These are phyloP conservation scores for Pseudotulostoma volvatum DNA, from an alignment of 495 filamentous ascomycete species.

Conservation along the genomic window DNA sequence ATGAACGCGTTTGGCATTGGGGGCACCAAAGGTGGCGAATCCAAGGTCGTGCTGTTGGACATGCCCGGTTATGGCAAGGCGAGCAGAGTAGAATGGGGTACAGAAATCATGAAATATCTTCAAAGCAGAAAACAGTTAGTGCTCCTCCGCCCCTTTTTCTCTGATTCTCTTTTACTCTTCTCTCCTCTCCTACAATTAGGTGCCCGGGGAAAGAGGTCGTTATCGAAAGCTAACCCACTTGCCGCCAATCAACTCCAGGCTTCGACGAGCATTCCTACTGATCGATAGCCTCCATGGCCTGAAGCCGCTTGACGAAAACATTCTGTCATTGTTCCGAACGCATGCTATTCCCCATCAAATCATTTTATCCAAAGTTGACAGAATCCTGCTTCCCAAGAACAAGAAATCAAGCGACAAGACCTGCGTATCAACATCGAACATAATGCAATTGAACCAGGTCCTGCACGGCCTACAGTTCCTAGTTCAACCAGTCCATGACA, in stretches of 20 bases:
- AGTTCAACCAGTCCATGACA: slow-evolving; percentile 17
- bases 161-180: not conserved
- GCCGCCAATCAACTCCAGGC: too few species aligned
- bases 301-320: slow-evolving; percentile 50
- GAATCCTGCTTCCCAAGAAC: slow-evolving; percentile 13
- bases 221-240: too few species aligned
- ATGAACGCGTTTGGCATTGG: slow-evolving; percentile 81
- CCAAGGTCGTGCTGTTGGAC: slow-evolving; percentile 53
- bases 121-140: slow-evolving; percentile 46
- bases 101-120: slow-evolving; percentile 75
- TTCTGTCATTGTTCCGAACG: slow-evolving; percentile 48
- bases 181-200: not conserved
- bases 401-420: slow-evolving; percentile 13
- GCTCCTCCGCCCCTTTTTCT: not conserved
- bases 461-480: slow-evolving; percentile 13
- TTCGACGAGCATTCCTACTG: slow-evolving; percentile 68
- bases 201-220: too few species aligned
- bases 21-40: slow-evolving; percentile 34
- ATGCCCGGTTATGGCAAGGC: slow-evolving; percentile 89
- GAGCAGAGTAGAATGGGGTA: slow-evolving; percentile 62
- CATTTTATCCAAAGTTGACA: slow-evolving; percentile 71
- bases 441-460: slow-evolving; percentile 16
- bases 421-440: slow-evolving; percentile 13
- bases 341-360: slow-evolving; percentile 56
- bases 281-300: slow-evolving; percentile 70